phyloP scores from a whole-genome alignment of 2,329 filamentous ascomycete genomes.

The Ophiocordyceps camponoti-rufipedis region DNA sequence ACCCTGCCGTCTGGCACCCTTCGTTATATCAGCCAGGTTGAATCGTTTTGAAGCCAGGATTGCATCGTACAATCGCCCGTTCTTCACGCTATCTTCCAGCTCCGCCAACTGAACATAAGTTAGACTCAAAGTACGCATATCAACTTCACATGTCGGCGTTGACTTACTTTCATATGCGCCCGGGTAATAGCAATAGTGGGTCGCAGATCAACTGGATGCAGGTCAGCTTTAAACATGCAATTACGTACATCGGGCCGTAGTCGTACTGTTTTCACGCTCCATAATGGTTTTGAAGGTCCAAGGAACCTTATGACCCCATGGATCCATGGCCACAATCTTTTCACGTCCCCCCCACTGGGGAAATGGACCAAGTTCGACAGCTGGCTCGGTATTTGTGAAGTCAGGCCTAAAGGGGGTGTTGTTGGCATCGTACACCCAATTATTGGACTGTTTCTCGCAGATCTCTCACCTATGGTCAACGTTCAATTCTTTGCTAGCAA shows the following conservation, averaged over 20 bases:
- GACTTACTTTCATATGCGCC: conserved; percentile 62
- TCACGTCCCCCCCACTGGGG: conserved; percentile 75
- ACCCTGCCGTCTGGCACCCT: conserved; percentile 68
- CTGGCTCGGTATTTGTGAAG: conserved; percentile 67
- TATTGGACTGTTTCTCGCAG: no score
- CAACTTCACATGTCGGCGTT: neutral
- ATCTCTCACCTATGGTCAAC: conserved; percentile 47
- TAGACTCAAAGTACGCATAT: neutral
- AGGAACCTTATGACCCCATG: conserved; percentile 71
- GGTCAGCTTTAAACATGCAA: conserved; percentile 2
- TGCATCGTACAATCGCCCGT: conserved; percentile 46
- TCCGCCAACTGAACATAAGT: conserved; percentile 52
- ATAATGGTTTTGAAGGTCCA: conserved; percentile 71
- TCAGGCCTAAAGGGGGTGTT: conserved; percentile 24
- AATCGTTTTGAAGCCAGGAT: no score
- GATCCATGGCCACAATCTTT: conserved; percentile 97
- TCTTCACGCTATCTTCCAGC: conserved; percentile 70
- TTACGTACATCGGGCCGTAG: neutral
- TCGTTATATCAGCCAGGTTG: neutral
- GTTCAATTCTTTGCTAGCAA: conserved; percentile 78
- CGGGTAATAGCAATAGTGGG: conserved; percentile 85
- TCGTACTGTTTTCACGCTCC: conserved; percentile 47
- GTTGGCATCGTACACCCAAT: neutral
- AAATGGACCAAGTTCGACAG: conserved; percentile 75
- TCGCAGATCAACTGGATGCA: conserved; percentile 50